Percentiles rank a stretch among this genome's conserved stretches.
Evolutionary conservation across 2,329 filamentous ascomycete genomes (phyloP).

Genomic region (Colletotrichum higginsianum): DNA sequence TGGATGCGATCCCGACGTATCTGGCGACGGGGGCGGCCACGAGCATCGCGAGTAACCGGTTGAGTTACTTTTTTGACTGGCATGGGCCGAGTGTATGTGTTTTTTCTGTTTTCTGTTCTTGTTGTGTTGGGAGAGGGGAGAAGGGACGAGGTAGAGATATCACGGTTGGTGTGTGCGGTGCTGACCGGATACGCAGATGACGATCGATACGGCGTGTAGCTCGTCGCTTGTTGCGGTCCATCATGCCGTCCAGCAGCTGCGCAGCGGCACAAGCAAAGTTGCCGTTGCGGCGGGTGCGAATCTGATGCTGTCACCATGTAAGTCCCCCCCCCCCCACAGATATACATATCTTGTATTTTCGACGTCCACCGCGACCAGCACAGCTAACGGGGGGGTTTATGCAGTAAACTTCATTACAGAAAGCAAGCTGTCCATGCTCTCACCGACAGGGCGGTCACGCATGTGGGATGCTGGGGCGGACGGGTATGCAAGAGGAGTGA

Average conservation of each 20-base stretch:
- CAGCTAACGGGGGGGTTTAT: too few species aligned
- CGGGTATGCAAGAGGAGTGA: conserved; percentile 55
- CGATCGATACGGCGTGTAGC: conserved; percentile 62
- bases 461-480: conserved; percentile 62
- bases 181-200: conserved; percentile 48
- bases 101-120: too few species aligned
- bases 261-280: conserved; percentile 48
- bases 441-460: conserved; percentile 51
- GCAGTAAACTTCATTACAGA: conserved; percentile 7
- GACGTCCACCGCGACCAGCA: too few species aligned
- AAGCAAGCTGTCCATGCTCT: conserved; percentile 50
- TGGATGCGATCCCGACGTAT: conserved; percentile 46
- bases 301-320: conserved; percentile 36
- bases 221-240: conserved; percentile 59
- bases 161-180: too few species aligned
- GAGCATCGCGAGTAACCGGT: conserved; percentile 55
- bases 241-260: conserved; percentile 54
- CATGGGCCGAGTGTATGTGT: conserved; percentile 53
- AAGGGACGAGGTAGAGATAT: too few species aligned
- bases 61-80: conserved; percentile 58
- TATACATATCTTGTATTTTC: too few species aligned
- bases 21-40: conserved; percentile 52
- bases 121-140: too few species aligned
- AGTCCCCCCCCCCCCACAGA: not conserved
- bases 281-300: conserved; percentile 51